A percentile compares a stretch with the other conserved stretches of the same genome.
Evolutionary conservation across 1,139 yeast genomes (phyloP).

Genomic region (Debaryomyces robertsiae): DNA sequence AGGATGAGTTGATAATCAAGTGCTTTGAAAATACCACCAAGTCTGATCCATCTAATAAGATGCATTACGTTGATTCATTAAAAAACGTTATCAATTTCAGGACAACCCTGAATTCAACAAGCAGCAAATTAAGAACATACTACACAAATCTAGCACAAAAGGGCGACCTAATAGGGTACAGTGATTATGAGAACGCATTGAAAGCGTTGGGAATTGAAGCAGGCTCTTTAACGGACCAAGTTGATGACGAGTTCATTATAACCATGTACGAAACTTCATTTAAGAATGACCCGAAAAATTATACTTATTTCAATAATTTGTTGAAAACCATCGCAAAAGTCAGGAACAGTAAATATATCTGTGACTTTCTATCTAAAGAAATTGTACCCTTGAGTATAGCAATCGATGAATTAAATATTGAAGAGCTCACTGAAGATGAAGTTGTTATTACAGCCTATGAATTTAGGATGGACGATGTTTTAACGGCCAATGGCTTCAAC

Average conservation of each 20-base stretch:
- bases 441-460: conserved; percentile 72
- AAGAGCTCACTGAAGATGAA: conserved; percentile 72
- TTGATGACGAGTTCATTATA: conserved; percentile 47
- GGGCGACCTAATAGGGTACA: conserved; percentile 61
- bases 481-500: conserved; percentile 59
- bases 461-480: conserved; percentile 61
- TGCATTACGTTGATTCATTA: conserved; percentile 70
- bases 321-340: conserved; percentile 48
- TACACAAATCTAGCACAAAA: conserved; percentile 53
- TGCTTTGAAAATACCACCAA: conserved; percentile 59
- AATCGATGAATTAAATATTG: conserved; percentile 60
- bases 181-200: conserved; percentile 61
- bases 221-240: conserved; percentile 18
- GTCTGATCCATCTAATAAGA: conserved; percentile 55
- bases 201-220: conserved; percentile 49
- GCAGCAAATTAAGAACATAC: conserved; percentile 40
- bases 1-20: conserved; percentile 60
- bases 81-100: conserved; percentile 23
- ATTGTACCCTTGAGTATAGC: conserved; percentile 60
- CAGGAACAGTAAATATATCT: conserved; percentile 47
- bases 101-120: conserved; percentile 15
- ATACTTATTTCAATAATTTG: conserved; percentile 35
- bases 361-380: conserved; percentile 53
- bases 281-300: conserved; percentile 37
- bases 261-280: conserved; percentile 49